These are phyloP conservation scores for Coemansia sp. DNA, from an alignment of 192 early-diverging fungal species.

Conservation along the genomic window DNA sequence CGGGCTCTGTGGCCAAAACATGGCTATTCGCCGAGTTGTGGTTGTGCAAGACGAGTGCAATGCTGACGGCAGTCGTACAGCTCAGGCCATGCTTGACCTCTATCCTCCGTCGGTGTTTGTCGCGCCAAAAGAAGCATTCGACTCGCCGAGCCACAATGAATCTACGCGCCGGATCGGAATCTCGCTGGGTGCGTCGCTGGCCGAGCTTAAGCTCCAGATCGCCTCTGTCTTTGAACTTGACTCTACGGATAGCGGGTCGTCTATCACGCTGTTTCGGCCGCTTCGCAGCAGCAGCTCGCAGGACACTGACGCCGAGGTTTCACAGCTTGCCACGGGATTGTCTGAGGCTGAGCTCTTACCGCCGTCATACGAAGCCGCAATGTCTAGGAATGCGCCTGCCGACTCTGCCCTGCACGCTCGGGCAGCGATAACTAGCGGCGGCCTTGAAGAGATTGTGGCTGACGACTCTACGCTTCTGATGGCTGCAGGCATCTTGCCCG, in stretches of 20 bases:
- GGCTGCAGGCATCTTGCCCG: conserved; percentile 27
- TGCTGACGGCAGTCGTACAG: neutral
- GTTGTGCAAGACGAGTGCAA: conserved; percentile 5
- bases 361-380: conserved; percentile 29
- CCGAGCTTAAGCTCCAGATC: conserved; percentile 32
- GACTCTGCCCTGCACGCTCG: neutral
- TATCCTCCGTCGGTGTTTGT: conserved; percentile 32
- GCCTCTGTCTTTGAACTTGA: conserved; percentile 12
- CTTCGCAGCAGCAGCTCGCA: conserved; percentile 1
- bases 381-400: conserved; percentile 7
- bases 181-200: conserved; percentile 28
- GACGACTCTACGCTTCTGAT: conserved; percentile 16
- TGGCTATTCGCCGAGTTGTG: conserved; percentile 20
- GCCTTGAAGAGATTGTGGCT: neutral
- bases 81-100: conserved; percentile 22
- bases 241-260: neutral
- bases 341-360: conserved; percentile 6
- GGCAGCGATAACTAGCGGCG: conserved; percentile 9
- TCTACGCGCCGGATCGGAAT: conserved; percentile 23
- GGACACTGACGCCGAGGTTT: neutral
- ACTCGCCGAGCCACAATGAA: conserved; percentile 4
- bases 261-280: conserved; percentile 16
- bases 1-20: conserved; percentile 16
- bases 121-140: neutral
- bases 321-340: neutral